A percentile compares a stretch with the other conserved stretches of the same genome.
Conservation (phyloP, 2,329 filamentous ascomycete species). For the Aschersonia sp. region DNA sequence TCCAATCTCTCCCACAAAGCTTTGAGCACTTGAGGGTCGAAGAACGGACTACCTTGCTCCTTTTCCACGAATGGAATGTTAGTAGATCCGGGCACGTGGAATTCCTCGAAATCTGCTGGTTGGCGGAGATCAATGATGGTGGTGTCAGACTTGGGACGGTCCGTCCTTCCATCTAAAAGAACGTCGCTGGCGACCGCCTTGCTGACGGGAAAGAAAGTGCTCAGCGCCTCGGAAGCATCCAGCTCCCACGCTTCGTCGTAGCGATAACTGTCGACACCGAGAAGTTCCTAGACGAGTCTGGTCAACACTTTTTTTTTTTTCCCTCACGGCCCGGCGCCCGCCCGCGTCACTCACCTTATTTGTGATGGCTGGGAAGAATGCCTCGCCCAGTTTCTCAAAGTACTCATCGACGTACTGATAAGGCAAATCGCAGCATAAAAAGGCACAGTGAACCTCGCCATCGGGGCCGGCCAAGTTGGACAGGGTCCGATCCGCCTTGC, state of each 20-base stretch:
- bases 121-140: constrained; percentile 30
- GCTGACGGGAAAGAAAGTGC: constrained; percentile 13
- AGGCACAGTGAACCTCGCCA: constrained; percentile 37
- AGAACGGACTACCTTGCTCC: constrained; percentile 28
- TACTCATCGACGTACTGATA: constrained; percentile 49
- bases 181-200: constrained; percentile 1
- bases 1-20: constrained; percentile 33
- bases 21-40: constrained; percentile 24
- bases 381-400: constrained; percentile 36
- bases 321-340: too few species aligned
- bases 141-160: constrained; percentile 10
- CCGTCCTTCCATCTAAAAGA: constrained; percentile 4
- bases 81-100: constrained; percentile 27
- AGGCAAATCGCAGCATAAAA: constrained; percentile 47
- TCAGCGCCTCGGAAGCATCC: constrained; percentile 21
- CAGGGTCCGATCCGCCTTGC: constrained; percentile 29
- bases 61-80: constrained; percentile 27
- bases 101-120: constrained; percentile 22
- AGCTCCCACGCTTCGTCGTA: constrained; percentile 40
- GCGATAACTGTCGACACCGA: constrained; percentile 31
- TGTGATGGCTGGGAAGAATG: constrained; percentile 32
- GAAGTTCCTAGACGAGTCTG: constrained; percentile 19
- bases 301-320: not conserved
- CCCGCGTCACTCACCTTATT: constrained; percentile 18
- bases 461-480: constrained; percentile 25